Base-by-base conservation (phyloP, 2,329 filamentous ascomycete species). In the Myriosclerotinia curreyana region DNA sequence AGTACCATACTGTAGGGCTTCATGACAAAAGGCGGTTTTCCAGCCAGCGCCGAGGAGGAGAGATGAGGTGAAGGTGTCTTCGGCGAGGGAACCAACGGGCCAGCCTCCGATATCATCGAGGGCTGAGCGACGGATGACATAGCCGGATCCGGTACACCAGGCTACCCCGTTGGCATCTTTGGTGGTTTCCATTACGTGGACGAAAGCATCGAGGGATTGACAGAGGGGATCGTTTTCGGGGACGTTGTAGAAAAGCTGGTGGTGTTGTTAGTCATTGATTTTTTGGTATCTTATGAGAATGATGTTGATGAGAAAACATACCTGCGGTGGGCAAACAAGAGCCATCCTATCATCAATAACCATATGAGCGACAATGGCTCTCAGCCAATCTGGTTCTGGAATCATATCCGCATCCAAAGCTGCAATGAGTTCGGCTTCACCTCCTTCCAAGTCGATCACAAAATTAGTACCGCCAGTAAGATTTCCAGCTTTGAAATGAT, bases 321-420 rank as follows among this genome's bases (percentile, higher is more conserved):
- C 71, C 67, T 86, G 83, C 15, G 83, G 82, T 34, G 83, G 83
- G 69, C 83, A 86, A n/a, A 81, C 83, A 56, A 86, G 77, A 56
- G 82, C 83, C 77, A 85, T 78, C 72, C 82, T 83, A 50, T 79
- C 76, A 70, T 87, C 82, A 14, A 60, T 48, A n/a, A 87, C 69
- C 62, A 87, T 73, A 71, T 87, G 85, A 62, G 85, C 82, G n/a
- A 87, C 74, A 20, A 84, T 72, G 36, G 82, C 81, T 48, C 84
- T 81, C 20, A 88, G 78, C 83, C 84, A 88, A 54, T 82, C 76
- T 60, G 77, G 78, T 72, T 87, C 83, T 8, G 84, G 83, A 73
- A 88, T 87, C 86, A 89, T 88, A 71, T 89, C 86, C 25, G 85
- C 86, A 71, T 89, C 86, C 42, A 89, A 76, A 48, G 83, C 82